Base-by-base conservation (phyloP, 2,329 filamentous ascomycete species). In the Massarina eburnea region DNA sequence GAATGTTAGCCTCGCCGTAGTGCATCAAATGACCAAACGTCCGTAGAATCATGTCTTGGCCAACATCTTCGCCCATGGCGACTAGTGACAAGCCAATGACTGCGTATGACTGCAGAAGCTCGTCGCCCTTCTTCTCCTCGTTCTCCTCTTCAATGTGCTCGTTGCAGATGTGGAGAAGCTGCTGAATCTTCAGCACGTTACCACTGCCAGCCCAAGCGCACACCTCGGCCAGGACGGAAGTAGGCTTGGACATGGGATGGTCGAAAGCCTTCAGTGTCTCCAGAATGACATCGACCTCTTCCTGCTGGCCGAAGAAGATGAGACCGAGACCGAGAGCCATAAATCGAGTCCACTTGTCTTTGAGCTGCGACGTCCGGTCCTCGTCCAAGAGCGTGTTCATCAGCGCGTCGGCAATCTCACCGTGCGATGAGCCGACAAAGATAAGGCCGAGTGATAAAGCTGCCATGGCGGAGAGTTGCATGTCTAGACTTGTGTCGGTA, bases 11-110 rank as follows among this genome's bases (percentile, higher is more conserved):
- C 71, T 96, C 92, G 54, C 95, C 94, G 64, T 99, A 99, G 75
- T 99, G 94, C 94, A 99, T 99, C 49, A 99, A 80, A 71, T 99
- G 94, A 39, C 91, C 94, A 62, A 99, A 97, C 66, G 96, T 94
- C 47, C 94, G 87, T 32, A 99, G 80, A 9, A 97, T 91, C 94
- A 99, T 99, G 68, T 99, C 94, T 70, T 99, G 94, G 4, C 95
- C 95, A 45, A 99, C 86, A 48, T 99, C 95, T 70, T 99, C 94
- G 49, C 94, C 94, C 94, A 99, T 99, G 14, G 92, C 87, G 46
- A 99, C 94, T 43, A 99, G 77, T 10, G 90, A 92, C 47, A 99
- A 85, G 59, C 94, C 95, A 46, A 99, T 81, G 3, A 99, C 92
- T 45, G 94, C 94, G 66, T 99, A 99, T 3, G 91, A 88, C 71